phyloP scores from a whole-genome alignment of 441 rosid genomes.

The Jatropha podagrica region DNA sequence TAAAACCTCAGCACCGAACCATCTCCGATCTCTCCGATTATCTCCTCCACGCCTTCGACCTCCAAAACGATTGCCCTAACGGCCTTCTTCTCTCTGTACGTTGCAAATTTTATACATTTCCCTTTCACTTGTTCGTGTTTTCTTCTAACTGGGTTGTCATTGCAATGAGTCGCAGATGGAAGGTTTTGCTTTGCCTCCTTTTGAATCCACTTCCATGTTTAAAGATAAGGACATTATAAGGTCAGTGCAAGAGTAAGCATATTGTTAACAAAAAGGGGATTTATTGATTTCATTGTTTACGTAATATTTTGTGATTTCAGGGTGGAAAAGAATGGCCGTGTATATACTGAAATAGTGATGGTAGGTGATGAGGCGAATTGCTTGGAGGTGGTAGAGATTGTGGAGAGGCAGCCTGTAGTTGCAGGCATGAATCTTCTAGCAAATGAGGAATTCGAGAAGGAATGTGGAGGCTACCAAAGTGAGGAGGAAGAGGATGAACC shows the following conservation, averaged over 20 bases:
- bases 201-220: conserved; percentile 69
- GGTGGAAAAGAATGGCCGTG: conserved; percentile 53
- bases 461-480: conserved; percentile 60
- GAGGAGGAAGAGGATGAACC: conserved; percentile 42
- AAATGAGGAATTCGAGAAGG: conserved; percentile 66
- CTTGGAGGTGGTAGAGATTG: conserved; percentile 35
- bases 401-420: conserved; percentile 34
- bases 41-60: conserved; percentile 53
- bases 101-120: not conserved
- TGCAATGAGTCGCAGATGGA: conserved; percentile 68
- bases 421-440: conserved; percentile 50
- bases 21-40: conserved; percentile 67
- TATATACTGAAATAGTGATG: conserved; percentile 29
- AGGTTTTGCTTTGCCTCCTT: conserved; percentile 81
- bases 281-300: not conserved
- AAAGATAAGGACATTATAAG: conserved; percentile 76
- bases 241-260: conserved; percentile 37
- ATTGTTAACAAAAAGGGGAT: not conserved
- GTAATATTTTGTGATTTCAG: conserved; percentile 31
- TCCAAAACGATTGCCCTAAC: conserved; percentile 54
- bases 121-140: not conserved
- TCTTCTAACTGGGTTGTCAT: conserved; percentile 13
- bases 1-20: conserved; percentile 66
- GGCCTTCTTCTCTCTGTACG: conserved; percentile 78
- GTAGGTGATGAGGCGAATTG: conserved; percentile 33